Conservation (phyloP, 2,329 filamentous ascomycete species). For the Phaeoacremonium minimum region DNA sequence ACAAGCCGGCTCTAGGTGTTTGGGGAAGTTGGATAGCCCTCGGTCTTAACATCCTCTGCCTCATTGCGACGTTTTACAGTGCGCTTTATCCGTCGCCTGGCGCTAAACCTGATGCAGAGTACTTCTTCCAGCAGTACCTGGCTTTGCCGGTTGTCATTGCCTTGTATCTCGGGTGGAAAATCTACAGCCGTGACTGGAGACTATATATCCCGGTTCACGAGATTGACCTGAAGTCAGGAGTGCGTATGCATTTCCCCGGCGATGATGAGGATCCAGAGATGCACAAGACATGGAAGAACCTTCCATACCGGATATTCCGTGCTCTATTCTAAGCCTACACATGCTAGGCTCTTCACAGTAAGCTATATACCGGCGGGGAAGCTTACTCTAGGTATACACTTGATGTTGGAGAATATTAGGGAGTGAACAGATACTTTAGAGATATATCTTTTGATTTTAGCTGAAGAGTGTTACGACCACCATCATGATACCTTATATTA, state of each 20-base stretch:
- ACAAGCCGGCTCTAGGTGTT: slow-evolving; percentile 47
- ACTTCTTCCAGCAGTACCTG: slow-evolving; percentile 58
- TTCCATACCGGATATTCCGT: slow-evolving; percentile 26
- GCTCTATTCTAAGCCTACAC: slow-evolving; percentile 30
- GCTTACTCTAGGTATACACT: no score
- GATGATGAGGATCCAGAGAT: slow-evolving; percentile 29
- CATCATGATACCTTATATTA: no score
- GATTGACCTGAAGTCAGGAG: slow-evolving; percentile 59
- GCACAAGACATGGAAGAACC: slow-evolving; percentile 27
- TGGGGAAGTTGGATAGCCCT: slow-evolving; percentile 68
- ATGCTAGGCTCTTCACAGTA: no score
- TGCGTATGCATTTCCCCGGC: slow-evolving; percentile 45
- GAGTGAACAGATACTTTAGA: no score
- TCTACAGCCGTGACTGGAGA: slow-evolving; percentile 49
- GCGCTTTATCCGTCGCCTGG: slow-evolving; percentile 45
- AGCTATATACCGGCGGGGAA: no score
- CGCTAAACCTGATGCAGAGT: slow-evolving; percentile 29
- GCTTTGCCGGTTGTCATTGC: slow-evolving; percentile 50
- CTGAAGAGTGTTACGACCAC: no score
- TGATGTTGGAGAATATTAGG: no score
- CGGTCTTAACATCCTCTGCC: slow-evolving; percentile 59
- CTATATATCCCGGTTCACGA: slow-evolving; percentile 51
- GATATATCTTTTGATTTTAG: no score
- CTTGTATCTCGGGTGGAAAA: slow-evolving; percentile 64
- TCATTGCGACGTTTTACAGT: slow-evolving; percentile 70